Base-by-base conservation (phyloP, 768 basidiomycete species). In the Boletellus ananiceps region DNA sequence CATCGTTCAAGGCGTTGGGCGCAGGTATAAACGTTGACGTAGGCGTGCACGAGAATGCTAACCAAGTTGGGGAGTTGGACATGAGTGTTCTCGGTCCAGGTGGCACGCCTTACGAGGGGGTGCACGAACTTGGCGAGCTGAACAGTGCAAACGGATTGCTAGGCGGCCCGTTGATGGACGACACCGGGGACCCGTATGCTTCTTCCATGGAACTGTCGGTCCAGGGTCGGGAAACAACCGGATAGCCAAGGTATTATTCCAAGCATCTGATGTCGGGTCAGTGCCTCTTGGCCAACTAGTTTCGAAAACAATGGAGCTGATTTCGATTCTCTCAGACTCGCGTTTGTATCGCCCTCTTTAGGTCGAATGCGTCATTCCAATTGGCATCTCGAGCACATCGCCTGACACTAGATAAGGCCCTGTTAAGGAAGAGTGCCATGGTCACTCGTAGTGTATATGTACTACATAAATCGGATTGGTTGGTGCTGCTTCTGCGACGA, bases 51-150 rank as follows among this genome's bases (percentile, higher is more conserved):
- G 67, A 66, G 35, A 52, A 19, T 25, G 46, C 50, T 38, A 60
- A 65, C 36, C 51, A 58, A 43, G 69, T 70, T 14, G 76, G 79
- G 44, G 76, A 73, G 44, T 65, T 90, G 65, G 83, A 86, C 52
- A 81, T 89, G 60, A 73, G 80, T 15, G 71, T 68, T 19, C 74
- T 89, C 32, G 86, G 78, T 13, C 80, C 86, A 3, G 86, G 86
- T 61, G 83, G 80, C 4, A 67, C 83, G 45, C 70, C 73, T 8
- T 75, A 82, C 39, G 84, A 83, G 54, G 65, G 61, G 31, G 67
- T 66, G 14, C 76, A 76, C 50, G 78, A 80, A 54, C 65, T 88
- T 36, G 73, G 76, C 13, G 82, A 86, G 59, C 63, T 88, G 50
- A 78, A 80, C 37, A 54, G 61, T 2, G 64, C 66, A 29, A 80